These are phyloP conservation scores for Forsythia viridissima DNA, from an alignment of 257 asterid genomes.

Conservation along the genomic window DNA sequence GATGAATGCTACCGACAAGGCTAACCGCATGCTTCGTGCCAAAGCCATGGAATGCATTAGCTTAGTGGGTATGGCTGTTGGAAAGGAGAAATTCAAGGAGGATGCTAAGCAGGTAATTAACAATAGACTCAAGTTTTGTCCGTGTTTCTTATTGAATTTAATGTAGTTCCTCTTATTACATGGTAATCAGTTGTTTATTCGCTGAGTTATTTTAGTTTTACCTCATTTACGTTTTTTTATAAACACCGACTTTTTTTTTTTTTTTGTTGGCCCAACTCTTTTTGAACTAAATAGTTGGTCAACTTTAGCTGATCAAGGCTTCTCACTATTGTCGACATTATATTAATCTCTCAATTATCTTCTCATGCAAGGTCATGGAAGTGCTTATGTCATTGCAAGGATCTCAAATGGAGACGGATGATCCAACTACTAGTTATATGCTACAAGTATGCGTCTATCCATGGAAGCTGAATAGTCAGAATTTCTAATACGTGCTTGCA, in stretches of 20 bases:
- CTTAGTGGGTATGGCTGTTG: slow-evolving; percentile 98
- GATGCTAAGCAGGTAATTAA: slow-evolving; percentile 82
- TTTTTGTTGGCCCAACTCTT: not conserved
- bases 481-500: slow-evolving; percentile 6
- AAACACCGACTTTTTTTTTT: not conserved
- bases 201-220: not conserved
- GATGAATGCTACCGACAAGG: slow-evolving; percentile 82
- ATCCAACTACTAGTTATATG: slow-evolving; percentile 96
- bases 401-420: slow-evolving; percentile 87
- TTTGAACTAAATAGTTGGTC: not conserved
- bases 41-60: slow-evolving; percentile 97
- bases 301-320: not conserved
- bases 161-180: not conserved
- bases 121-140: slow-evolving; percentile 11
- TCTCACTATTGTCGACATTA: slow-evolving; percentile 9
- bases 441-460: slow-evolving; percentile 58
- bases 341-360: slow-evolving; percentile 10
- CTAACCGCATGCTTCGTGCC: slow-evolving; percentile 96
- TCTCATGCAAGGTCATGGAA: slow-evolving; percentile 74
- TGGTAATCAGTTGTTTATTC: slow-evolving; percentile 3
- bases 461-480: slow-evolving; percentile 18
- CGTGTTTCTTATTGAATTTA: slow-evolving; percentile 5
- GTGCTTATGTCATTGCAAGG: slow-evolving; percentile 94
- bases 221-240: not conserved
- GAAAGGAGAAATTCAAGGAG: slow-evolving; percentile 80